phyloP scores from a whole-genome alignment of 2,329 filamentous ascomycete species.

The Elsinoe perseae region DNA sequence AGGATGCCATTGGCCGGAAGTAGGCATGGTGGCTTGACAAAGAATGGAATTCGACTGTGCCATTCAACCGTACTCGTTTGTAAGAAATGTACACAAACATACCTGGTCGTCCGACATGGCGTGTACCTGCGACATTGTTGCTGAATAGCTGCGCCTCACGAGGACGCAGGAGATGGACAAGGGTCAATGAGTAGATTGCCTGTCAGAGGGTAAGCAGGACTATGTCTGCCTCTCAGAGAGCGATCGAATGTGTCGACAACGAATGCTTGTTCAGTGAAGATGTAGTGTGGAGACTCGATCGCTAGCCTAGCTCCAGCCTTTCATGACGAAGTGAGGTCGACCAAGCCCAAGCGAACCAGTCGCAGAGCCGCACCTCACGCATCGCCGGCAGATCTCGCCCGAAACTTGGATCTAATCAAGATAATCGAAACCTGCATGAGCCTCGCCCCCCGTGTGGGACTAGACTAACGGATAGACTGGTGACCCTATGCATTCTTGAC shows the following conservation, averaged over 20 bases:
- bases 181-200: background rate
- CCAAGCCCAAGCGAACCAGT: slow-evolving; percentile 1
- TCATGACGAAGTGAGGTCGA: slow-evolving; percentile 12
- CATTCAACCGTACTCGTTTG: too few relatives aligned
- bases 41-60: background rate
- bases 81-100: too few relatives aligned
- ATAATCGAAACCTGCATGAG: background rate
- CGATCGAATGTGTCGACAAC: background rate
- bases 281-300: background rate
- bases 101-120: slow-evolving; percentile 97
- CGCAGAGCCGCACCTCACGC: background rate
- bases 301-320: slow-evolving; percentile 11
- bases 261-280: background rate
- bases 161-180: background rate
- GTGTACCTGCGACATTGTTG: slow-evolving; percentile 84
- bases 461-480: background rate
- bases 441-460: background rate
- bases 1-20: too few relatives aligned
- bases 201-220: background rate
- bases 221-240: background rate
- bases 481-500: slow-evolving; percentile 7
- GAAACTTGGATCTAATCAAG: slow-evolving; percentile 12
- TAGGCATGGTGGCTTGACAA: slow-evolving; percentile 22
- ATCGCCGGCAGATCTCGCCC: background rate
- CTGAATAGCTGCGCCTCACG: slow-evolving; percentile 22